These are phyloP conservation scores for Pseudopithomyces maydicus DNA, from an alignment of 2,329 filamentous ascomycete genomes.

Conservation along the genomic window DNA sequence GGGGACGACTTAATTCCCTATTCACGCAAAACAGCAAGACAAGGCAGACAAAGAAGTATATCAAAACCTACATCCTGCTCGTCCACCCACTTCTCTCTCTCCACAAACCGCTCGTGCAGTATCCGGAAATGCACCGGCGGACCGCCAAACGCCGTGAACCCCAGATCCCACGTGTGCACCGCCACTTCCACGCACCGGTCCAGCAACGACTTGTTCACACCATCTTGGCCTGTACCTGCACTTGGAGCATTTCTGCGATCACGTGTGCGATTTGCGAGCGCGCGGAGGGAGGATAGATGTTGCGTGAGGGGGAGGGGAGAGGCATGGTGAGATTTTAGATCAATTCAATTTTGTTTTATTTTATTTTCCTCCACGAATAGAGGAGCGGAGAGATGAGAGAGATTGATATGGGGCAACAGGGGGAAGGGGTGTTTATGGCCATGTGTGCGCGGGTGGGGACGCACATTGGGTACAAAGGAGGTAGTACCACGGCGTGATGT, in stretches of 20 bases:
- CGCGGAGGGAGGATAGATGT: background rate
- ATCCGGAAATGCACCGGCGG: conserved; percentile 73
- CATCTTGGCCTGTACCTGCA: background rate
- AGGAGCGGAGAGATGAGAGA: too few relatives aligned
- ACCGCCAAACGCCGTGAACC: conserved; percentile 68
- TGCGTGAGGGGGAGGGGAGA: background rate
- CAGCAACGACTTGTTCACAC: background rate
- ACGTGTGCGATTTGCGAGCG: background rate
- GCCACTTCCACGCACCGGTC: background rate
- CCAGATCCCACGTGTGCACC: conserved; percentile 59
- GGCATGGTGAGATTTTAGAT: background rate
- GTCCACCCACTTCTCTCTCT: conserved; percentile 66
- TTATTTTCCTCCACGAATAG: too few relatives aligned
- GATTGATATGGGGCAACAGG: too few relatives aligned
- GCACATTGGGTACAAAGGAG: too few relatives aligned
- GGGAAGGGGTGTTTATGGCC: too few relatives aligned
- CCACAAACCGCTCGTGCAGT: conserved; percentile 65
- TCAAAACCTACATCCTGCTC: conserved; percentile 63
- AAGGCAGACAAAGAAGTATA: too few relatives aligned
- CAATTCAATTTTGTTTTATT: too few relatives aligned
- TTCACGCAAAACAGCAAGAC: too few relatives aligned
- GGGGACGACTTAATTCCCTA: too few relatives aligned
- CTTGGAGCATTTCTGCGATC: background rate
- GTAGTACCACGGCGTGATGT: too few relatives aligned
- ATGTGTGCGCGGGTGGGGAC: too few relatives aligned